These are phyloP conservation scores for Cystobasidium sp. DNA, from an alignment of 1,284 basidiomycete genomes.

Conservation along the genomic window DNA sequence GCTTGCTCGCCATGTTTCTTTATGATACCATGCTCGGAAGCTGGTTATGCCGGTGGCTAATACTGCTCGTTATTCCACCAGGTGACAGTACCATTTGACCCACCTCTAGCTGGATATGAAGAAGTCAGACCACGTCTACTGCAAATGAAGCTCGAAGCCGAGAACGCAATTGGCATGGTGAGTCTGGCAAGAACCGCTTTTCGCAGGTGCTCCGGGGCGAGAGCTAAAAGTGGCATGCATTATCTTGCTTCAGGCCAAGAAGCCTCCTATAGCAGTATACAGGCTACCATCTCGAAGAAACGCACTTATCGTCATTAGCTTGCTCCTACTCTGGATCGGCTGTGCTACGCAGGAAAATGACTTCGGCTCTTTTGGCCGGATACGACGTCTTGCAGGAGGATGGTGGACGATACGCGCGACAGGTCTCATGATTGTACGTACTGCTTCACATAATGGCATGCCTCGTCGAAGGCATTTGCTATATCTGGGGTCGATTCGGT, in stretches of 20 bases:
- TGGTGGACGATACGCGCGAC: slow-evolving; percentile 54
- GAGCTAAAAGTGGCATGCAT: neutral
- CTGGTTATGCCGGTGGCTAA: neutral
- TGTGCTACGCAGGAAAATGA: slow-evolving; percentile 22
- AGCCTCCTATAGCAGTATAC: slow-evolving; percentile 67
- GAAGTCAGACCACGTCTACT: slow-evolving; percentile 77
- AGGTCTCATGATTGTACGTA: slow-evolving; percentile 55
- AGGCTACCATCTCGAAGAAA: slow-evolving; percentile 45
- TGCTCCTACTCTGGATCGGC: slow-evolving; percentile 33
- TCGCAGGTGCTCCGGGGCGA: neutral
- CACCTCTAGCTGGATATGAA: slow-evolving; percentile 71
- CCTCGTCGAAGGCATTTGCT: no score
- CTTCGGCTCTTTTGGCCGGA: slow-evolving; percentile 18
- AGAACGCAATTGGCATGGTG: slow-evolving; percentile 75
- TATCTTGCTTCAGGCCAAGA: slow-evolving; percentile 62
- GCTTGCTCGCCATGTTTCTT: neutral
- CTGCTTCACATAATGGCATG: slow-evolving; percentile 57
- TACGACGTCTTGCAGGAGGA: slow-evolving; percentile 29
- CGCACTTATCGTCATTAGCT: slow-evolving; percentile 14
- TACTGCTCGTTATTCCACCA: slow-evolving; percentile 46
- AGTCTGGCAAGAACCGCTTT: slow-evolving; percentile 49
- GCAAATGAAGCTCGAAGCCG: slow-evolving; percentile 72
- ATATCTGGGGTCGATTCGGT: neutral
- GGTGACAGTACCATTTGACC: slow-evolving; percentile 67
- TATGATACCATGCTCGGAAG: neutral